Percentiles rank a stretch among this genome's conserved stretches.
Evolutionary conservation across 2,329 filamentous ascomycete species (phyloP).

Genomic region (Lachnellula subtilissima): DNA sequence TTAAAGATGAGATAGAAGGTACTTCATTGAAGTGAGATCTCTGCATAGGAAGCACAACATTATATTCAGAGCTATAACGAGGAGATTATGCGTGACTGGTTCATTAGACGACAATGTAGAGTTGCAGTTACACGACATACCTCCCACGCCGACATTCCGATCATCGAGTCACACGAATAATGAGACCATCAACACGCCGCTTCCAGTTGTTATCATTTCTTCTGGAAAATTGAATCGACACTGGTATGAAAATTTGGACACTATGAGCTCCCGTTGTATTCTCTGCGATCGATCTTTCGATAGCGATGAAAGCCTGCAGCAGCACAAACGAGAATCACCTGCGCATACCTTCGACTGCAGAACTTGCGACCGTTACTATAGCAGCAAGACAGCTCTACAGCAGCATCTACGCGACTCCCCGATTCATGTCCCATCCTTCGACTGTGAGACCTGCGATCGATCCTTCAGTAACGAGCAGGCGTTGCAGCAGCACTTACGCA

Average conservation of each 20-base stretch:
- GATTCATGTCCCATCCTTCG: no score
- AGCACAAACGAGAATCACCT: slow-evolving; percentile 16
- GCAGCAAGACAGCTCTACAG: slow-evolving; percentile 1
- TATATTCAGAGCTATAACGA: not conserved
- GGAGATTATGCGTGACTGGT: slow-evolving; percentile 6
- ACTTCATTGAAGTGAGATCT: no score
- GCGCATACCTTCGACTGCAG: slow-evolving; percentile 15
- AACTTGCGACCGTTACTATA: slow-evolving; percentile 7
- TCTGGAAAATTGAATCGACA: slow-evolving; percentile 15
- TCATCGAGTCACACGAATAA: slow-evolving; percentile 4
- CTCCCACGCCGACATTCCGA: not conserved
- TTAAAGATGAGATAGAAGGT: no score
- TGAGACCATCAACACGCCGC: slow-evolving; percentile 7
- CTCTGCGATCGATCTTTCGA: slow-evolving; percentile 19
- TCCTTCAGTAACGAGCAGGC: no score
- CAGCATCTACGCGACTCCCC: slow-evolving; percentile 12
- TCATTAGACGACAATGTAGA: slow-evolving; percentile 4
- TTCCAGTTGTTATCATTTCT: slow-evolving; percentile 13
- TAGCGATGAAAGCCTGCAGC: slow-evolving; percentile 13
- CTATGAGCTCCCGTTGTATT: slow-evolving; percentile 18
- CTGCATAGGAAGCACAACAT: not conserved
- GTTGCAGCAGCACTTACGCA: slow-evolving; percentile 11
- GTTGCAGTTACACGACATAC: slow-evolving; percentile 11
- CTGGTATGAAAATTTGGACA: slow-evolving; percentile 13
- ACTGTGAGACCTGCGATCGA: no score